These are phyloP conservation scores for Ceratobasidium sp. DNA, from an alignment of 1,284 basidiomycete genomes.

Conservation along the genomic window DNA sequence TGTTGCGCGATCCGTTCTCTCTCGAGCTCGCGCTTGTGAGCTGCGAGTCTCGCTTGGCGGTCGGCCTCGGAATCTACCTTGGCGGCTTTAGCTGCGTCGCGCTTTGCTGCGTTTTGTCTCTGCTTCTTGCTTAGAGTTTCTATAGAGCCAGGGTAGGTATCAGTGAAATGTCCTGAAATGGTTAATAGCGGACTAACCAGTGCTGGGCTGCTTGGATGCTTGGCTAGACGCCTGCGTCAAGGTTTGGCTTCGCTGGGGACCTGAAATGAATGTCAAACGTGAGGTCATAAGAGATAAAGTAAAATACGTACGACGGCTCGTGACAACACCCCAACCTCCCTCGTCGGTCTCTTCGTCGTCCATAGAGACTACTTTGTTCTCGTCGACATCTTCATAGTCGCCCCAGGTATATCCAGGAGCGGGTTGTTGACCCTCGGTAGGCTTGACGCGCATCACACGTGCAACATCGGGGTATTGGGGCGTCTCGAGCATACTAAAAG, in stretches of 20 bases:
- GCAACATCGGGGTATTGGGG: conserved; percentile 69
- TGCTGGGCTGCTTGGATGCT: conserved; percentile 39
- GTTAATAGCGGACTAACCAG: conserved; percentile 50
- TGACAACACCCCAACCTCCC: conserved; percentile 79
- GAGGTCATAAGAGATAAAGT: conserved; percentile 59
- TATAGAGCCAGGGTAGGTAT: conserved; percentile 51
- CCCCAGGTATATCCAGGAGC: conserved; percentile 77
- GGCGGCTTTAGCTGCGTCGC: conserved; percentile 70
- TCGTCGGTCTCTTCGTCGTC: conserved; percentile 72
- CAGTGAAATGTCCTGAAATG: conserved; percentile 46
- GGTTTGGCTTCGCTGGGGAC: conserved; percentile 31
- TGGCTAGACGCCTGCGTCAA: conserved; percentile 42
- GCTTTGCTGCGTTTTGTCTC: conserved; percentile 74
- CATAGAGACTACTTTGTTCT: conserved; percentile 60
- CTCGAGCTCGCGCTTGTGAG: conserved; percentile 75
- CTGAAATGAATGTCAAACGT: conserved; percentile 15
- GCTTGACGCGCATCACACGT: conserved; percentile 74
- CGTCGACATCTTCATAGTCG: conserved; percentile 76
- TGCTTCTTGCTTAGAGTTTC: conserved; percentile 73
- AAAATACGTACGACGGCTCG: conserved; percentile 62
- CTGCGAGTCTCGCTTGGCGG: conserved; percentile 66
- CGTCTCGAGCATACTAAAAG: conserved; percentile 70
- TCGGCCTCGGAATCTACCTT: conserved; percentile 71
- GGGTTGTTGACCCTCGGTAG: conserved; percentile 69
- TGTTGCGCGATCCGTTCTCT: conserved; percentile 68